Conservation (phyloP, 176 grass and related monocot genomes). For the Oryza australiensis region DNA sequence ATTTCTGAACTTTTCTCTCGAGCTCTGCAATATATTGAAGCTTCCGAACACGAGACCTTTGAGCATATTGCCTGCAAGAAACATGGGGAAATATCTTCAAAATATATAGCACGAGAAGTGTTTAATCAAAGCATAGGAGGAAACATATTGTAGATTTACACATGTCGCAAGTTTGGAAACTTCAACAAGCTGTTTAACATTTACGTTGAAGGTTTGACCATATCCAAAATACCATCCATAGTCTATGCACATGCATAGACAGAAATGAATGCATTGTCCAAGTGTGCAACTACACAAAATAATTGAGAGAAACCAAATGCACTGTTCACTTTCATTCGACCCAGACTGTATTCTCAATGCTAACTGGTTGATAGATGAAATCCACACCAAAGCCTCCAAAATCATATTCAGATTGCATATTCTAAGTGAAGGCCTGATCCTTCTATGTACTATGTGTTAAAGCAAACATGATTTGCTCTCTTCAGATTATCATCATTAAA, state of each 20-base stretch:
- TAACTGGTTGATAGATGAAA: not conserved
- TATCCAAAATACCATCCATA: not conserved
- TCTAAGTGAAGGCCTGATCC: not conserved
- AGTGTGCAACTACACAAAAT: not conserved
- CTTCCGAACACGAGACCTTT: constrained; percentile 88
- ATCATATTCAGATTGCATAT: not conserved
- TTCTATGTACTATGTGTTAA: not conserved
- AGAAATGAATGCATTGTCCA: constrained; percentile 23
- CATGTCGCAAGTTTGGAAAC: not conserved
- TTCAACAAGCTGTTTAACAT: constrained; percentile 2
- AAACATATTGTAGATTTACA: not conserved
- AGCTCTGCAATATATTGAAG: constrained; percentile 99
- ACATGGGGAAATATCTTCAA: not conserved
- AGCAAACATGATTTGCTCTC: not conserved
- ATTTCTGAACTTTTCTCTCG: constrained; percentile 80
- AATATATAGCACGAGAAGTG: not conserved
- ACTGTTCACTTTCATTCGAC: not conserved
- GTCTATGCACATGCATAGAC: not conserved
- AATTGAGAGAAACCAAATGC: not conserved
- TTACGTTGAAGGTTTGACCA: constrained; percentile 14
- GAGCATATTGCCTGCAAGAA: constrained; percentile 84
- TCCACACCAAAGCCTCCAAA: not conserved
- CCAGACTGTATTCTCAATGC: not conserved
- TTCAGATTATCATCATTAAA: not conserved
- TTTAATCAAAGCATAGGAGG: not conserved